Evolutionary conservation across 495 filamentous ascomycete species (phyloP).

Genomic region (Lentithecium fluviatile): DNA sequence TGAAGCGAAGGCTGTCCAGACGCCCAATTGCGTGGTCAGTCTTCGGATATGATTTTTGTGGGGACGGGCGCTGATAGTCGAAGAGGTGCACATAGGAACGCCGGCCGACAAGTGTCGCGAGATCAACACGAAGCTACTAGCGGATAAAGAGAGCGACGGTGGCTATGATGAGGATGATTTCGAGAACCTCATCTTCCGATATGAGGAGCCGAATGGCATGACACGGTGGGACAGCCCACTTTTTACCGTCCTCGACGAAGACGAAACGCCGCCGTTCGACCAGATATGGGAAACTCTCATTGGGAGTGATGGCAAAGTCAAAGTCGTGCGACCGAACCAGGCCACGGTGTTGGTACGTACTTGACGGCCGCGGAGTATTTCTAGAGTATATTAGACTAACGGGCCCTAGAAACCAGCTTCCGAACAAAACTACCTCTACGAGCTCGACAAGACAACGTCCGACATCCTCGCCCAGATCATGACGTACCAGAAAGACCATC

Average conservation of each 20-base stretch:
- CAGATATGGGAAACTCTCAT: conserved; percentile 80
- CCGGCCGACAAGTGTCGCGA: conserved; percentile 63
- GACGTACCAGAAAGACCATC: conserved; percentile 66
- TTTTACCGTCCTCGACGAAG: conserved; percentile 83
- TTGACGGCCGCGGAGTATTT: neutral
- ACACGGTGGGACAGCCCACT: conserved; percentile 91
- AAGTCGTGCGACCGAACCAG: conserved; percentile 69
- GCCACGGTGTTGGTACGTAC: conserved; percentile 67
- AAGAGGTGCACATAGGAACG: conserved; percentile 75
- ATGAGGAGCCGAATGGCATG: conserved; percentile 96
- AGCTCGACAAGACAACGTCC: conserved; percentile 80
- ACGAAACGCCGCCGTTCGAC: conserved; percentile 62
- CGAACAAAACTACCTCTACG: conserved; percentile 77
- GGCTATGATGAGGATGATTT: conserved; percentile 61
- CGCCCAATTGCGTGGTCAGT: conserved; percentile 76
- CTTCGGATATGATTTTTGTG: neutral
- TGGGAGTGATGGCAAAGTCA: conserved; percentile 53
- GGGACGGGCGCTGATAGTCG: conserved; percentile 13
- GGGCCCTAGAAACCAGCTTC: conserved; percentile 56
- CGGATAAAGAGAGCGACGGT: conserved; percentile 31
- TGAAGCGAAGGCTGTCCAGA: conserved; percentile 83
- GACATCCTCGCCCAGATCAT: conserved; percentile 75
- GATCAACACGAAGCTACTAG: conserved; percentile 54
- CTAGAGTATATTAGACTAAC: conserved; percentile 7
- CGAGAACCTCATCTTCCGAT: conserved; percentile 90